phyloP scores from a whole-genome alignment of 2,329 filamentous ascomycete genomes.

The Ophiosphaerella korrae region DNA sequence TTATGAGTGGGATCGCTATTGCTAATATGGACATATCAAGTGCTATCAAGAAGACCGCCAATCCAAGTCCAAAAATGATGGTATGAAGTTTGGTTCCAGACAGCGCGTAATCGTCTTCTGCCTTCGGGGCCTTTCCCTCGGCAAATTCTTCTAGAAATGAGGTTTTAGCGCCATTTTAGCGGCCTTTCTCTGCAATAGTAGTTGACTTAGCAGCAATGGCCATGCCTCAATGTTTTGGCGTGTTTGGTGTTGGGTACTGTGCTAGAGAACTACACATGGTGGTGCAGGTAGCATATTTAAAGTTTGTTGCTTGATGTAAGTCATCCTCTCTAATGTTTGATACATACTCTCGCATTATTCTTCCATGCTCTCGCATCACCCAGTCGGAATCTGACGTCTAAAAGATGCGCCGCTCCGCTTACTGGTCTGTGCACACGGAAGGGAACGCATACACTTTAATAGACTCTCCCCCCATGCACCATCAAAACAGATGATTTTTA shows the following conservation, averaged over 20 bases:
- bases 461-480: neutral
- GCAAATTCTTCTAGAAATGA: constrained; percentile 1
- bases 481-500: neutral
- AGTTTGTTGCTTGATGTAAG: too few species aligned
- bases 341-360: too few species aligned
- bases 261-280: too few species aligned
- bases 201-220: too few species aligned
- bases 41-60: constrained; percentile 26
- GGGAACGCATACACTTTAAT: neutral
- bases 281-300: too few species aligned
- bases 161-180: neutral
- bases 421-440: neutral
- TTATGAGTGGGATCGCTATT: constrained; percentile 56
- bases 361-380: too few species aligned
- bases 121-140: constrained; percentile 5
- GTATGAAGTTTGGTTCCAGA: constrained; percentile 23
- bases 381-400: neutral
- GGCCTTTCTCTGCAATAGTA: constrained; percentile 2
- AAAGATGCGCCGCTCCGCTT: neutral
- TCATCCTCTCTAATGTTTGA: too few species aligned
- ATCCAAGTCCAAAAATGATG: constrained; percentile 19
- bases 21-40: constrained; percentile 46
- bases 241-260: too few species aligned
- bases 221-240: too few species aligned
- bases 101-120: constrained; percentile 18